phyloP scores from a whole-genome alignment of 2,329 filamentous ascomycete genomes.

The Tricladium varicosporioides region DNA sequence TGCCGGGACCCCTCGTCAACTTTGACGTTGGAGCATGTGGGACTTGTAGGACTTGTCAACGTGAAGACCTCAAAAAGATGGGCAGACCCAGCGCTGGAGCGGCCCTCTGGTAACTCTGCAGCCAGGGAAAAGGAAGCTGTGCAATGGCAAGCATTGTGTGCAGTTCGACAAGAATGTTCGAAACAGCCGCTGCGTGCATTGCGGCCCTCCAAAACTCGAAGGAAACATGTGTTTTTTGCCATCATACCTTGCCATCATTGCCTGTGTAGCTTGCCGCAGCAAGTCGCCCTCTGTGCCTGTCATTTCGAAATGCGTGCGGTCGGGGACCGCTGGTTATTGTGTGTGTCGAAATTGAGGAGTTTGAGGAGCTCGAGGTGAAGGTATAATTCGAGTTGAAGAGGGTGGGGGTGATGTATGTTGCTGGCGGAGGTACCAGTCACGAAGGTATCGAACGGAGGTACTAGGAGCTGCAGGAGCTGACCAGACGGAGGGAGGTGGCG shows the following conservation, averaged over 20 bases:
- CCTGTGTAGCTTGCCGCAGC: constrained; percentile 36
- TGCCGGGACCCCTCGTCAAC: constrained; percentile 29
- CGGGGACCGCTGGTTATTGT: background rate
- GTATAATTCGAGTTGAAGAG: too few species aligned
- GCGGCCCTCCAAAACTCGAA: background rate
- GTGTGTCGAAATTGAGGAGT: constrained; percentile 1
- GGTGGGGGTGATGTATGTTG: background rate
- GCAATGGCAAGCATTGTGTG: background rate
- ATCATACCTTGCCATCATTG: constrained; percentile 37
- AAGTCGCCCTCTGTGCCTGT: constrained; percentile 33
- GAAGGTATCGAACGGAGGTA: background rate
- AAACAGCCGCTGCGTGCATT: background rate
- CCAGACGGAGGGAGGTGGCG: background rate
- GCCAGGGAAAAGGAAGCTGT: background rate
- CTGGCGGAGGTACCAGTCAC: background rate
- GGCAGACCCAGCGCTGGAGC: background rate
- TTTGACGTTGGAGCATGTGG: constrained; percentile 23
- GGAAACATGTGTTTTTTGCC: constrained; percentile 17
- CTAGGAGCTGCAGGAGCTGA: background rate
- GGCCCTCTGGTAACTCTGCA: background rate
- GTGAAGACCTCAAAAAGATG: constrained; percentile 1
- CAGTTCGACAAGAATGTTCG: background rate
- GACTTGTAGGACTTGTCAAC: constrained; percentile 1
- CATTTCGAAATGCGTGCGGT: constrained; percentile 21
- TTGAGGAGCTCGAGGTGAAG: background rate